Evolutionary conservation across 805 yeast genomes (phyloP), one percentile per base, ranked within the genome.

Genomic region (Wickerhamiella azymoides): DNA sequence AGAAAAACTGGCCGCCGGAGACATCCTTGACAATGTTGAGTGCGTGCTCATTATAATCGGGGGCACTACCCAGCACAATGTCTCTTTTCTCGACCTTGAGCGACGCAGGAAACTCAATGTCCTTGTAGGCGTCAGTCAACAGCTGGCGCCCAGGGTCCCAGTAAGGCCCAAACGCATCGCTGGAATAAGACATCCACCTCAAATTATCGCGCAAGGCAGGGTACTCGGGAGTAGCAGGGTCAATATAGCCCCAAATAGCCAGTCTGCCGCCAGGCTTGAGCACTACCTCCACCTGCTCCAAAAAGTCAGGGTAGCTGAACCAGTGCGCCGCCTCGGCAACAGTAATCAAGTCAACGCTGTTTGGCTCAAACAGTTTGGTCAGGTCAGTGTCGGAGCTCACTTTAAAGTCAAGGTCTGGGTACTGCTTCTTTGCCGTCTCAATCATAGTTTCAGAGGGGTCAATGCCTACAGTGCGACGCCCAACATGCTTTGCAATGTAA

Each of bases 291-390:
- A 72, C 68, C 47, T 74, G 75, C 4, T 62, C 56, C 56, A 76
- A 76, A 57, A 77, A 79, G 35, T 54, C 54, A 0, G 65, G 64
- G 50, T 74, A 79, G 45, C 79, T 70, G 48, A 84, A 73, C 95
- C 95, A 86, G 61, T 86, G 96, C 17, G 73, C 76, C 47, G 89
- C 80, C 58, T 86, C 86, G 0, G 88, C 94, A 10, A 79, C 81
- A 2, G 86, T 74, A 13, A 84, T 65, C 54, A 84, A 49, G 56
- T 82, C 93, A 10, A 77, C 73, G 0, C 75, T 60, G n/a, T 57
- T 57, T 27, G 57, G 58, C 14, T 49, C 52, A 33, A 52, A 42
- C 19, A 45, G 30, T 2, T 38, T 30, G 37, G 13, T 55, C 39
- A 39, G 62, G 41, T 43, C 60, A 52, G 51, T 27, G 33, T 57